Evolutionary conservation across 2,329 filamentous ascomycete genomes (phyloP), one percentile per base, ranked within the genome.

Genomic region (Epichloe amarillans): DNA sequence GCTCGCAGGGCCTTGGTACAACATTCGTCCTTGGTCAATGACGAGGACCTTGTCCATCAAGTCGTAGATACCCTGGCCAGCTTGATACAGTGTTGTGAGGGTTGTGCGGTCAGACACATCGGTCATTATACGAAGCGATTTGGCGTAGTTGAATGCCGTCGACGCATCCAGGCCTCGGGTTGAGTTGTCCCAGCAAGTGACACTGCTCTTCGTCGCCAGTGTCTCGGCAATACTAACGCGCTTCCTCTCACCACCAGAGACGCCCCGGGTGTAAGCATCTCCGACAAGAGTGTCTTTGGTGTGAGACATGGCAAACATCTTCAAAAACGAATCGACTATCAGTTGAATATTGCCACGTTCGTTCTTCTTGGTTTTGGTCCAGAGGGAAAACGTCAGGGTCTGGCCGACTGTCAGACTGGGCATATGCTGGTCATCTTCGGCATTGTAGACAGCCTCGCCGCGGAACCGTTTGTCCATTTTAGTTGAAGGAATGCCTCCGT

Each of bases 181-280:
- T 0, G 79, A 83, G 63, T 91, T 91, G 58, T 91, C 86, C 84
- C 84, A 90, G 55, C 82, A 83, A 36, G 86, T 80, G 1, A 90
- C 82, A 0, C 83, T 81, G 0, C 81, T 81, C 63, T 86, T 84
- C 6, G 84, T 84, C 4, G 84, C 82, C 21, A 91, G 67, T 0
- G 84, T 86, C 65, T 91, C 86, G 1, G 84, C 84, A 55, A 91
- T 88, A 21, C 81, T 83, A 8, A 88, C 86, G 60, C 86, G 83
- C 64, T 90, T 91, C 38, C 86, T 71, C 67, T 93, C 87, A 52
- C 87, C 87, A 58, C 87, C 87, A 45, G 82, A 86, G 0, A 91
- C 83, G 63, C 86, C 86, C 45, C 84, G 78, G 6, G 82, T 76
- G 58, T 69, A 76, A 54, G 84, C 81, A 59, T 90, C 81, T n/a